phyloP scores from a whole-genome alignment of 2,329 filamentous ascomycete genomes.

The Cadophora gregata region DNA sequence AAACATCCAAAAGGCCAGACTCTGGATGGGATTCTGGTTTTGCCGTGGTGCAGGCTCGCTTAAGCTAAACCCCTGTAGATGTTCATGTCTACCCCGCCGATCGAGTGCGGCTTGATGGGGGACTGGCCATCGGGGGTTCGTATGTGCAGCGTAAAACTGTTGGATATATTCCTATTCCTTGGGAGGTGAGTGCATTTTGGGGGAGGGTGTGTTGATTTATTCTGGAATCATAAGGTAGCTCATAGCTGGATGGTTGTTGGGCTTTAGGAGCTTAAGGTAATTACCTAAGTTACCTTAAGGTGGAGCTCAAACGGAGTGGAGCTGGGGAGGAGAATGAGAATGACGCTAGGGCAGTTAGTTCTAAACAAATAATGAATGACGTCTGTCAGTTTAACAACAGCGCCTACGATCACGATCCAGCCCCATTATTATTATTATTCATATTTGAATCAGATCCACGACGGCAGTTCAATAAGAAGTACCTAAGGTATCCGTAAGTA shows the following conservation, averaged over 20 bases:
- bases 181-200: neutral
- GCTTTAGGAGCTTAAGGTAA: neutral
- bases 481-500: no score
- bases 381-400: neutral
- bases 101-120: slow-evolving; percentile 16
- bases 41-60: slow-evolving; percentile 12
- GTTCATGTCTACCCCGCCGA: slow-evolving; percentile 5
- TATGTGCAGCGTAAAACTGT: neutral
- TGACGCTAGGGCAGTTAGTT: neutral
- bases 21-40: slow-evolving; percentile 1
- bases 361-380: slow-evolving; percentile 2
- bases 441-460: neutral
- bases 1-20: neutral
- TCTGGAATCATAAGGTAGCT: neutral
- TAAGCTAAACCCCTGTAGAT: slow-evolving; percentile 7
- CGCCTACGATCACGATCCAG: no score
- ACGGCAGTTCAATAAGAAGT: neutral
- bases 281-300: no score
- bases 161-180: neutral
- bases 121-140: neutral
- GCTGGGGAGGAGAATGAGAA: neutral
- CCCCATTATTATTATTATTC: no score
- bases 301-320: neutral
- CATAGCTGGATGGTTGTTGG: neutral
- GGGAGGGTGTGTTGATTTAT: neutral